Evolutionary conservation across 805 yeast species (phyloP), one percentile per base, ranked within the genome.

Genomic region (Suhomyces sp.): DNA sequence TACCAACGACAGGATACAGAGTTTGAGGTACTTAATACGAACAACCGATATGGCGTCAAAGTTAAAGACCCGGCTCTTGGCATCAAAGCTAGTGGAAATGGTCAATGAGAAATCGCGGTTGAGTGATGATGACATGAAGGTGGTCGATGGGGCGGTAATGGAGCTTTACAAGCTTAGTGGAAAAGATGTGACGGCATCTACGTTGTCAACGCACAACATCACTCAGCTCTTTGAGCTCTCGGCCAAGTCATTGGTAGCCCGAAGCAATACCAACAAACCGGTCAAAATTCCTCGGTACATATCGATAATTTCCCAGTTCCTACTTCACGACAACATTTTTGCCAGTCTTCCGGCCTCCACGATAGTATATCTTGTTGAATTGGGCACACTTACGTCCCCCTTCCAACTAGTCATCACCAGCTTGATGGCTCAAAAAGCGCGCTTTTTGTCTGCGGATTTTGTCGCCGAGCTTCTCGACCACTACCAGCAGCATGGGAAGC

Each of bases 271-370:
- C 20, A 31, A 17, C 31, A 45, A 10, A 44, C 17, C 17, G 35
- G 35, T n/a, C 17, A 31, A 31, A 8, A 31, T 66, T 10, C 76
- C 77, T 2, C 61, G 61, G 48, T 72, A 57, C 56, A 53, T 72
- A 53, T 60, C 67, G 1, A 44, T 61, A 2, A 43, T 71, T 31
- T 63, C 69, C 2, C 59, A 54, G 29, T 47, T 55, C 19, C 55
- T 66, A 24, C 49, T 65, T 20, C 41, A 37, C 51, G 55, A 12
- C 44, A 46, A 31, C 51, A 46, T 10, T 15, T 8, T 24, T 5
- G 13, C 35, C n/a, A 44, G 47, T 2, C 20, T 64, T 4, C 60
- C 71, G 2, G 48, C 64, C 1, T 50, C 52, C 15, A 49, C 64
- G 3, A 55, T 69, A 43, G 67, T 66, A 1, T 57, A 59, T 25